Evolutionary conservation across 768 basidiomycete species (phyloP), one percentile per base, ranked within the genome.

Genomic region (Lactarius pseudohatsudake): DNA sequence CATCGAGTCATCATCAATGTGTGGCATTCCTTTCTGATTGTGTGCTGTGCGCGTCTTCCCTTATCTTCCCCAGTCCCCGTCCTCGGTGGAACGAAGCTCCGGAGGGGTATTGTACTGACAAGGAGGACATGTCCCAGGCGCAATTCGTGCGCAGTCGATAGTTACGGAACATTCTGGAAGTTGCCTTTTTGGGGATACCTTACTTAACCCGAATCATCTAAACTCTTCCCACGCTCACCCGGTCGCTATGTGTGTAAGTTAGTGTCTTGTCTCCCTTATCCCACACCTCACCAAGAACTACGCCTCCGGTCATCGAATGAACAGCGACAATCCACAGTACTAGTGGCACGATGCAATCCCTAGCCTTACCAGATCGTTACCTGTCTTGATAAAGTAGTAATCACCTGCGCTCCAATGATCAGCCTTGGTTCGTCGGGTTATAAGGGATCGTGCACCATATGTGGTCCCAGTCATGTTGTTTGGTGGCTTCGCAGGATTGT

Each of bases 381-480:
- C 85, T 1, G 82, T 81, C 70, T 77, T 79, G 70, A 88, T 79
- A 69, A 80, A 88, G 75, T 85, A 88, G 73, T 87, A 86, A 74
- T 88, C 87, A 26, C 85, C 86, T 87, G 72, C 13, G 64, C 32
- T 26, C 5, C 38, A 20, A 26, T n/a, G 13, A 30, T 28, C 5
- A 38, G 36, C 45, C 61, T 53, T 56, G 28, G 45, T 2, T 45
- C 40, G 32, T 22, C 41, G 22, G 8, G 22, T 50, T 2, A 63
- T 30, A 22, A 8, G 55, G 7, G 40, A n/a, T 30, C 1, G 68
- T 78, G 32, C 60, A 82, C 83, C 84, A 71, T 85, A 85, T 13
- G 86, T 81, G 55, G 83, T 87, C 0, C 86, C 88, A 2, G 87
- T 89, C 63, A 84, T 74, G 66, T 79, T 82, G 73, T 86, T 87